phyloP scores from a whole-genome alignment of 306 rosid genomes.

The Citrullus amarus region DNA sequence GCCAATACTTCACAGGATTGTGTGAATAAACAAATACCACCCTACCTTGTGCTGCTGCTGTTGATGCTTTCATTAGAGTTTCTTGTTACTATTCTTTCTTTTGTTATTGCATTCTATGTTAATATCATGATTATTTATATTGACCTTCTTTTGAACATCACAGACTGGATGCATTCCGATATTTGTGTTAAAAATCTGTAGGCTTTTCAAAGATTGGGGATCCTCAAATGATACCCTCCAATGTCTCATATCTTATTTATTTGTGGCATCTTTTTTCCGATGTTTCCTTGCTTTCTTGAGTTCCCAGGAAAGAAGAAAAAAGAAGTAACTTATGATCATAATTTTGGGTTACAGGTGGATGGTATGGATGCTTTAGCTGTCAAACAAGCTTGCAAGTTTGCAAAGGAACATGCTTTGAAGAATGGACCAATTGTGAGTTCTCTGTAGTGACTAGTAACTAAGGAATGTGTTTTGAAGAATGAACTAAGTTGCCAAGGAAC shows the following conservation, averaged over 20 bases:
- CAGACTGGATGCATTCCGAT: not conserved
- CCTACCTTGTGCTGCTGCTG: not conserved
- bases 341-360: slow-evolving; percentile 51
- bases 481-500: slow-evolving; percentile 60
- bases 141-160: not conserved
- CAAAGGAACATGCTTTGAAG: slow-evolving; percentile 87
- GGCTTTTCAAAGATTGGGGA: not conserved
- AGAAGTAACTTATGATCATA: not conserved
- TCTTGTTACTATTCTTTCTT: not conserved
- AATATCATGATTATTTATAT: not conserved
- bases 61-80: not conserved
- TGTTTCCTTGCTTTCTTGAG: not conserved
- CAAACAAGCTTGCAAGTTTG: slow-evolving; percentile 87
- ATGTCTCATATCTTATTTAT: not conserved
- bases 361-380: slow-evolving; percentile 98
- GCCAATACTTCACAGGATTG: not conserved
- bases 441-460: not conserved
- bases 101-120: not conserved
- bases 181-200: not conserved
- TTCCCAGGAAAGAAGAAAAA: not conserved
- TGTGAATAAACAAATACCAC: not conserved
- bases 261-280: not conserved
- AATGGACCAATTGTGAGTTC: slow-evolving; percentile 93
- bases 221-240: not conserved
- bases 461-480: not conserved